Evolutionary conservation across 306 rosid species (phyloP).

Genomic region (barrel medic (Medicago truncatula)): MtrunA17r5.0-ANR NC_053044.1:32480501-32481000

Average conservation of each 20-base stretch:
- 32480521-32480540: conserved; percentile 39
- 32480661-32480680: conserved; percentile 12
- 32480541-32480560: conserved; percentile 57
- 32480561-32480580: conserved; percentile 77
- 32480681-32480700: conserved; percentile 24
- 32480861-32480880: conserved; percentile 84
- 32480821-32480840: conserved; percentile 93
- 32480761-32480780: conserved; percentile 1
- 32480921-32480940: background rate
- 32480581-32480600: conserved; percentile 89
- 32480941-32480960: conserved; percentile 28
- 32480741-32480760: conserved; percentile 10
- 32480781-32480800: conserved; percentile 42
- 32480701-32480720: background rate
- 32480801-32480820: conserved; percentile 90
- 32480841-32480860: conserved; percentile 74
- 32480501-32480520: background rate
- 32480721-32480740: conserved; percentile 6
- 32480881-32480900: conserved; percentile 88
- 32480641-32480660: conserved; percentile 62
- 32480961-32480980: conserved; percentile 22
- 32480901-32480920: conserved; percentile 92
- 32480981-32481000: conserved; percentile 13
- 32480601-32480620: conserved; percentile 80
- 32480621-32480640: conserved; percentile 94